A percentile compares a stretch with the other conserved stretches of the same genome.
Evolutionary conservation across 805 yeast genomes (phyloP).

Genomic region (Yamadazyma sp.): DNA sequence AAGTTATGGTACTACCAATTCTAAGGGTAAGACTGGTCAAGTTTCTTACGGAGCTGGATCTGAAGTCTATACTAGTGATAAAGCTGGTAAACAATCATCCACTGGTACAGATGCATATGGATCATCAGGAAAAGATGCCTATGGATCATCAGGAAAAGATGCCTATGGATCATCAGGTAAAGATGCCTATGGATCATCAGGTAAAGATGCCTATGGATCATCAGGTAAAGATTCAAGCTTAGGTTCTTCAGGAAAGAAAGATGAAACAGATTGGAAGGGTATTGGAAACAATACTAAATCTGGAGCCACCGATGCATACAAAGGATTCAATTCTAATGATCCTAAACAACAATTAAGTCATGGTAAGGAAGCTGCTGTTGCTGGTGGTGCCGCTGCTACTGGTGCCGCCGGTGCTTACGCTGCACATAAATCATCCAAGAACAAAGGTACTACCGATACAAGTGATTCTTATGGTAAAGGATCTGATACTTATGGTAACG

Average conservation of each 20-base stretch:
- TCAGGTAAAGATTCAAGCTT: background rate
- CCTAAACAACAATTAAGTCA: constrained; percentile 8
- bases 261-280: constrained; percentile 8
- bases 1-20: background rate
- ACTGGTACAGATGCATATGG: too few relatives aligned
- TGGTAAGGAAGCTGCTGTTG: constrained; percentile 14
- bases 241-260: background rate
- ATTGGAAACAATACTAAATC: constrained; percentile 9
- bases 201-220: too few relatives aligned
- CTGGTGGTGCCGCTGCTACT: constrained; percentile 13
- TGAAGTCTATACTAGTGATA: constrained; percentile 4
- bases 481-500: background rate
- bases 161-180: too few relatives aligned
- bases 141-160: too few relatives aligned
- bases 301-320: constrained; percentile 7
- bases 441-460: background rate
- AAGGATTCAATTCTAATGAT: constrained; percentile 10
- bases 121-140: too few relatives aligned
- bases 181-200: too few relatives aligned
- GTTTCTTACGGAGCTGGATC: constrained; percentile 9
- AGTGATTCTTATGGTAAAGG: too few relatives aligned
- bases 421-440: constrained; percentile 4
- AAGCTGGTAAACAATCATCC: too few relatives aligned
- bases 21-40: constrained; percentile 6
- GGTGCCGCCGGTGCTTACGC: constrained; percentile 15